These are phyloP conservation scores for Persicaria maculosa DNA, from an alignment of 148 eudicot genomes.

Conservation along the genomic window DNA sequence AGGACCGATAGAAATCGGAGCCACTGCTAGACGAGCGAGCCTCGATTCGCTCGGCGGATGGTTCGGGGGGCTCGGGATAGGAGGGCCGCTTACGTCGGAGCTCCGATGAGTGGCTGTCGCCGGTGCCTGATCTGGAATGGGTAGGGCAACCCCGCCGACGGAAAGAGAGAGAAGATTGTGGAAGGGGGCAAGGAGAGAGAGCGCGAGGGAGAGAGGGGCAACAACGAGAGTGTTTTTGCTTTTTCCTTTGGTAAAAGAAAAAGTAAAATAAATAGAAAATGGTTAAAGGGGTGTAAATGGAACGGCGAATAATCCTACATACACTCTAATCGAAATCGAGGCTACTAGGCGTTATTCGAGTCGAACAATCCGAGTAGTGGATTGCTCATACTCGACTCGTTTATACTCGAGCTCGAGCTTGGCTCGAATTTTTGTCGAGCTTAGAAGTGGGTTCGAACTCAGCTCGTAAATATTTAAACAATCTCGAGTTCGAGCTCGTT, in stretches of 20 bases:
- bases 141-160: background rate
- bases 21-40: background rate
- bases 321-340: too few relatives aligned
- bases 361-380: too few relatives aligned
- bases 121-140: background rate
- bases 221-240: background rate
- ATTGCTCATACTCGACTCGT: too few relatives aligned
- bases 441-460: too few relatives aligned
- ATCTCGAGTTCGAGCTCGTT: too few relatives aligned
- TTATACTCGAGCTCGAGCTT: too few relatives aligned
- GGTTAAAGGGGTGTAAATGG: background rate
- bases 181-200: background rate
- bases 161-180: conserved; percentile 1
- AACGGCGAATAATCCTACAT: too few relatives aligned
- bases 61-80: background rate
- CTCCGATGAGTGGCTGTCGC: background rate
- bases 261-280: background rate
- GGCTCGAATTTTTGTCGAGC: too few relatives aligned
- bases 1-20: background rate
- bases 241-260: background rate
- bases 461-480: too few relatives aligned
- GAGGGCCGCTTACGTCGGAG: background rate
- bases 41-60: background rate
- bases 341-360: too few relatives aligned
- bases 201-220: too few relatives aligned